phyloP scores from a whole-genome alignment of 2,329 filamentous ascomycete species.

The Mycosphaerella arachidis region DNA sequence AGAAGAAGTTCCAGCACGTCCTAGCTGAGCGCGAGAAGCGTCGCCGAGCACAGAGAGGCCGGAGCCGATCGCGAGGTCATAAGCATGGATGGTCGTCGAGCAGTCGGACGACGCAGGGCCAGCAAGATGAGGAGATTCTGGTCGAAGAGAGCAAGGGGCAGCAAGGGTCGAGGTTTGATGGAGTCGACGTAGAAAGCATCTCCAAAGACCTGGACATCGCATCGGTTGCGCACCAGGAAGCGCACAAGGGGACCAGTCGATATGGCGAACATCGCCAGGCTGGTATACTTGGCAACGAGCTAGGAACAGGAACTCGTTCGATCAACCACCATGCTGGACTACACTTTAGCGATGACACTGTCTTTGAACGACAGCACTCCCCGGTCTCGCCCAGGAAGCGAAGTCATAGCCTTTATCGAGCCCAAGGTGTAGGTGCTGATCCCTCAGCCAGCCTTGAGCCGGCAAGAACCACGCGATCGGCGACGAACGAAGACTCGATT shows the following conservation, averaged over 20 bases:
- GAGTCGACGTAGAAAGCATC: neutral
- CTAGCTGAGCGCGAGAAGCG: constrained; percentile 36
- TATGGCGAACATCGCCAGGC: too few relatives aligned
- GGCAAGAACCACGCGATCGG: neutral
- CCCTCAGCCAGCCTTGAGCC: constrained; percentile 27
- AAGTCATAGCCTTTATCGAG: constrained; percentile 10
- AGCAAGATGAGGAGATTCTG: neutral
- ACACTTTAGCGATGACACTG: constrained; percentile 4
- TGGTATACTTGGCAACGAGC: neutral
- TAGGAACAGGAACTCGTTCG: neutral
- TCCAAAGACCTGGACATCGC: neutral
- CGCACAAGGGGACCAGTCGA: neutral
- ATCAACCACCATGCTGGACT: neutral
- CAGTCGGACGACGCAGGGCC: constrained; percentile 1
- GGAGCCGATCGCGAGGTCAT: constrained; percentile 35
- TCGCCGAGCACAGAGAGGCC: constrained; percentile 18
- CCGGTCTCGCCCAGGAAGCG: neutral
- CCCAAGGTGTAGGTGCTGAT: constrained; percentile 35
- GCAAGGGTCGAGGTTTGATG: neutral
- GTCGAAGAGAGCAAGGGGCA: neutral
- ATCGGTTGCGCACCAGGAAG: neutral
- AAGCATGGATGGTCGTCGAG: constrained; percentile 3
- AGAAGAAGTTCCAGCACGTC: constrained; percentile 55
- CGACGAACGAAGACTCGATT: neutral
- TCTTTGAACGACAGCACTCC: constrained; percentile 2